Evolutionary conservation across 768 basidiomycete genomes (phyloP).

Genomic region (Lactarius hatsudake): DNA sequence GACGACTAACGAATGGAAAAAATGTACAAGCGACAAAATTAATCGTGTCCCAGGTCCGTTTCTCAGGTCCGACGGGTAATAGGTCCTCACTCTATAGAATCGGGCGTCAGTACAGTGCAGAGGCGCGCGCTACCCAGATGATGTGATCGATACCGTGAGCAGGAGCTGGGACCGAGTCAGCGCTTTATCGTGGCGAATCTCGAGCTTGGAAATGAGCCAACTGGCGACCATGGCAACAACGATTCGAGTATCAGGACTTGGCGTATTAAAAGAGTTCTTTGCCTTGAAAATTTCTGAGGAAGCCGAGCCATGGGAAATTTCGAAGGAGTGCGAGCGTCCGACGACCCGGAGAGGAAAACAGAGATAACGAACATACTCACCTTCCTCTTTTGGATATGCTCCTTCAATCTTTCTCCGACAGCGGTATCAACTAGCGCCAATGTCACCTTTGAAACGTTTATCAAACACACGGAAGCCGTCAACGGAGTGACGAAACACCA

Average conservation of each 20-base stretch:
- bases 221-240: conserved; percentile 12
- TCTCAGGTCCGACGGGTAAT: conserved; percentile 58
- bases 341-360: background rate
- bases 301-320: conserved; percentile 8
- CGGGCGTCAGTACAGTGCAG: background rate
- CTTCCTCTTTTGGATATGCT: conserved; percentile 18
- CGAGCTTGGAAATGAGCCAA: conserved; percentile 11
- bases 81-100: conserved; percentile 64
- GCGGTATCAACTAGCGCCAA: background rate
- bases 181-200: conserved; percentile 11
- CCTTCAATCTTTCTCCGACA: conserved; percentile 4
- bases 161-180: conserved; percentile 1
- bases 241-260: background rate
- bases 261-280: background rate
- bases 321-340: background rate
- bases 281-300: background rate
- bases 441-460: background rate
- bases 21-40: conserved; percentile 63
- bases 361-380: conserved; percentile 22
- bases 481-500: background rate
- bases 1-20: conserved; percentile 7
- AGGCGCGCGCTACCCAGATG: background rate
- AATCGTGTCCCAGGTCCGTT: conserved; percentile 62
- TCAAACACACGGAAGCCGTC: background rate
- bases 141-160: conserved; percentile 13